Conservation (phyloP, 2,329 filamentous ascomycete genomes). For the Dryadomyces quercus-mongolicae region DNA sequence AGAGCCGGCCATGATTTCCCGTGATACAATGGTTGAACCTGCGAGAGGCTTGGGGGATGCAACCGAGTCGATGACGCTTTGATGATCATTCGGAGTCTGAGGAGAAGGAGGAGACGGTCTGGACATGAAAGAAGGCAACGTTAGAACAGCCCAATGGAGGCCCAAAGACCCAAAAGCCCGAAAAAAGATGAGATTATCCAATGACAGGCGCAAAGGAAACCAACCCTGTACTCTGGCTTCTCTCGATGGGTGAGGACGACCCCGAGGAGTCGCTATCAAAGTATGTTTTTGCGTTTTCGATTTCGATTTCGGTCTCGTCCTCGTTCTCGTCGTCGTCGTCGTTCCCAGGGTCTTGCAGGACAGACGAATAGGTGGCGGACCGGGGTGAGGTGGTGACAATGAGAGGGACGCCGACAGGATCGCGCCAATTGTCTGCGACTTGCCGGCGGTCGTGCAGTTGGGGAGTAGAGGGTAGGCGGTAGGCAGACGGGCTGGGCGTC, state of each 20-base stretch:
- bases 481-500: constrained; percentile 17
- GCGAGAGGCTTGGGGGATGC: constrained; percentile 29
- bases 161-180: background rate
- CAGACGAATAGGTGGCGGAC: constrained; percentile 13
- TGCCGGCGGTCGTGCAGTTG: background rate
- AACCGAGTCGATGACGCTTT: constrained; percentile 29
- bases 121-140: background rate
- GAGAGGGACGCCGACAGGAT: constrained; percentile 18
- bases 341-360: constrained; percentile 8
- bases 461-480: constrained; percentile 15
- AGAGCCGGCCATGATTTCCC: constrained; percentile 34
- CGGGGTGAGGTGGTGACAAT: constrained; percentile 20
- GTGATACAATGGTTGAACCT: constrained; percentile 25
- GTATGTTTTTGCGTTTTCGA: constrained; percentile 20
- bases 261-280: constrained; percentile 26
- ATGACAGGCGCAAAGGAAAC: constrained; percentile 9
- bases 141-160: background rate
- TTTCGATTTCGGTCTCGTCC: no score
- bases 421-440: constrained; percentile 7
- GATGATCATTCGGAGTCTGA: constrained; percentile 35
- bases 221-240: constrained; percentile 18
- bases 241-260: constrained; percentile 19
- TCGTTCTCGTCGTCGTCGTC: no score
- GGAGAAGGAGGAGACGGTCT: constrained; percentile 17
- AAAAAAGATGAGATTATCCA: background rate